These are phyloP conservation scores for Coemansia sp. DNA, from an alignment of 192 early-diverging fungal genomes.

Conservation along the genomic window DNA sequence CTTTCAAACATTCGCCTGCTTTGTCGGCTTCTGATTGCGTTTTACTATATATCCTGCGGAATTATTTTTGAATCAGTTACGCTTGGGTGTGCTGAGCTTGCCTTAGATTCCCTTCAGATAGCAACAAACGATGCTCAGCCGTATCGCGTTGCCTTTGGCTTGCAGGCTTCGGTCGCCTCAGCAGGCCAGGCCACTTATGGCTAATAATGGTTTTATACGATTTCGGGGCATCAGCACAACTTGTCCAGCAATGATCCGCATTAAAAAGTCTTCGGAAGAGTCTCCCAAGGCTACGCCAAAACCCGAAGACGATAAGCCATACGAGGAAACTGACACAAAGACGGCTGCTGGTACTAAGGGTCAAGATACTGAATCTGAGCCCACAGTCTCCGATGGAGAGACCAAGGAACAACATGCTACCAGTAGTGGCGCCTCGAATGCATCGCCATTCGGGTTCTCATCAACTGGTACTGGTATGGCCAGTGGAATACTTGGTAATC, in stretches of 20 bases:
- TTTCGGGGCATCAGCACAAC: slow-evolving; percentile 18
- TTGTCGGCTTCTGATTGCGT: background rate
- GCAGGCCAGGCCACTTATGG: background rate
- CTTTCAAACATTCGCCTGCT: background rate
- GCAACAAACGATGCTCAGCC: slow-evolving; percentile 27
- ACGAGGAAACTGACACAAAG: background rate
- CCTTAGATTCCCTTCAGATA: background rate
- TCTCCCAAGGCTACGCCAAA: slow-evolving; percentile 20
- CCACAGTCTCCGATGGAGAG: background rate
- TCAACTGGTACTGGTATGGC: slow-evolving; percentile 49
- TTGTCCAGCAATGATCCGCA: slow-evolving; percentile 23
- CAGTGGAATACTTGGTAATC: slow-evolving; percentile 37
- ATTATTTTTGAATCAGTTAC: background rate
- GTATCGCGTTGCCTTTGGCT: slow-evolving; percentile 29
- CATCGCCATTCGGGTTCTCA: slow-evolving; percentile 51
- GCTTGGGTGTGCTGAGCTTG: background rate
- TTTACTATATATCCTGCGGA: background rate
- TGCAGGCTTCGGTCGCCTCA: slow-evolving; percentile 15
- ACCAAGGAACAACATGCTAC: background rate
- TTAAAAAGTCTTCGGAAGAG: slow-evolving; percentile 27
- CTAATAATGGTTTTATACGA: background rate
- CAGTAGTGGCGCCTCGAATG: slow-evolving; percentile 11
- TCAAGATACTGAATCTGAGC: background rate
- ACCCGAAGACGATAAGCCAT: slow-evolving; percentile 1
- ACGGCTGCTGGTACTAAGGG: background rate